These are phyloP conservation scores for Sungouiozyma ichnusensis DNA, from an alignment of 805 yeast genomes.

Conservation along the genomic window DNA sequence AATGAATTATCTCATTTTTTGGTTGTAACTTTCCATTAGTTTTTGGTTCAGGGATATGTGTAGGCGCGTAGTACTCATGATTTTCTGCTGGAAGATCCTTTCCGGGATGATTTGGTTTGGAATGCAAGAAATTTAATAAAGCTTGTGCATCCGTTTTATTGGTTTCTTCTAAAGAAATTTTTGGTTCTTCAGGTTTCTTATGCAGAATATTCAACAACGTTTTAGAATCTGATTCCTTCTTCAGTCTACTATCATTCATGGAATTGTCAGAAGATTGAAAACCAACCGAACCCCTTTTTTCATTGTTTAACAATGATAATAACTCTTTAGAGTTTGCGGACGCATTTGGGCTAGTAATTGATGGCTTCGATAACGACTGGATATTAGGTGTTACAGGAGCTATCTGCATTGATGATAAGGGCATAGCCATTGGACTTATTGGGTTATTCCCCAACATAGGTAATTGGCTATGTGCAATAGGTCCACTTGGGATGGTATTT, in stretches of 20 bases:
- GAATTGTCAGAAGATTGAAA: neutral
- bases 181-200: conserved; percentile 8
- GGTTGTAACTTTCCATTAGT: no score
- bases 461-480: conserved; percentile 2
- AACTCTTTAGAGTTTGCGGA: conserved; percentile 14
- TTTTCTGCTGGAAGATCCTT: no score
- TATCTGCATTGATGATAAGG: neutral
- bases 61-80: no score
- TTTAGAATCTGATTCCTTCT: conserved; percentile 8
- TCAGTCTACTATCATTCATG: neutral
- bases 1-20: no score
- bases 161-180: neutral
- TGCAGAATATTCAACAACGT: conserved; percentile 12
- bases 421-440: neutral
- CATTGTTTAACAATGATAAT: conserved; percentile 29
- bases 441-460: conserved; percentile 1
- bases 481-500: neutral
- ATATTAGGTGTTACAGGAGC: conserved; percentile 30
- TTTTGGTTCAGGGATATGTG: no score
- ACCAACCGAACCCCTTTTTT: neutral
- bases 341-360: conserved; percentile 19
- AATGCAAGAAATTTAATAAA: neutral
- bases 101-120: no score
- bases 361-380: conserved; percentile 31
- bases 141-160: conserved; percentile 1